phyloP scores from a whole-genome alignment of 2,329 filamentous ascomycete species.

The Alternaria sp. region DNA sequence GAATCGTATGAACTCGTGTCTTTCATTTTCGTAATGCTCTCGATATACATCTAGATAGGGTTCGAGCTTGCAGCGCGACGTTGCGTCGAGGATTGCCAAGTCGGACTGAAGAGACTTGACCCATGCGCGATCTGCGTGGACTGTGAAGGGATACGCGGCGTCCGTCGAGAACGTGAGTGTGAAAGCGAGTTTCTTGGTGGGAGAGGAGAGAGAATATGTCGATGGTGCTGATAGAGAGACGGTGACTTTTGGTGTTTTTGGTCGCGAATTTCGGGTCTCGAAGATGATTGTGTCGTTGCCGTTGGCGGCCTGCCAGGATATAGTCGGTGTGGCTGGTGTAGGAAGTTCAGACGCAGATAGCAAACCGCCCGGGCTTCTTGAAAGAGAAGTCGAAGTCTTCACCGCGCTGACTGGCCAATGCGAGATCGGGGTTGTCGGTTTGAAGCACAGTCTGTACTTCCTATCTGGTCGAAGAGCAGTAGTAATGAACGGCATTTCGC shows the following conservation, averaged over 20 bases:
- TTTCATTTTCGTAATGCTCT: neutral
- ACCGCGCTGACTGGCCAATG: slow-evolving; percentile 8
- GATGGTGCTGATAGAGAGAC: slow-evolving; percentile 9
- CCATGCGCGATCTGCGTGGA: slow-evolving; percentile 1
- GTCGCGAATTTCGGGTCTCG: slow-evolving; percentile 1
- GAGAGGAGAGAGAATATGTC: slow-evolving; percentile 8
- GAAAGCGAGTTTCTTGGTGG: neutral
- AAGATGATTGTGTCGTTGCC: slow-evolving; percentile 5
- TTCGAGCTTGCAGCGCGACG: neutral
- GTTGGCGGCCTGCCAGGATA: slow-evolving; percentile 1
- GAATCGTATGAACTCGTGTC: neutral
- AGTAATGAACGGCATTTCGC: slow-evolving; percentile 8
- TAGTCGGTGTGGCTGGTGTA: neutral
- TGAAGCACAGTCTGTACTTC: slow-evolving; percentile 12
- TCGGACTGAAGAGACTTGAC: slow-evolving; percentile 6
- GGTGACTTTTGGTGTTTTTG: slow-evolving; percentile 9
- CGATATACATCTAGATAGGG: neutral
- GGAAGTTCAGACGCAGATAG: neutral
- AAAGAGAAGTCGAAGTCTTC: neutral
- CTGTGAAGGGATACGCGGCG: slow-evolving; percentile 7
- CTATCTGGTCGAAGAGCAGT: slow-evolving; percentile 8
- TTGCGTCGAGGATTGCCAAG: slow-evolving; percentile 8
- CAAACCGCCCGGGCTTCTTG: neutral
- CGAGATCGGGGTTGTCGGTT: slow-evolving; percentile 1
- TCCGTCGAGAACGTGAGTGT: slow-evolving; percentile 9